Base-by-base conservation (phyloP, 305 asterid species). In the Ilex paraguariensis region DNA sequence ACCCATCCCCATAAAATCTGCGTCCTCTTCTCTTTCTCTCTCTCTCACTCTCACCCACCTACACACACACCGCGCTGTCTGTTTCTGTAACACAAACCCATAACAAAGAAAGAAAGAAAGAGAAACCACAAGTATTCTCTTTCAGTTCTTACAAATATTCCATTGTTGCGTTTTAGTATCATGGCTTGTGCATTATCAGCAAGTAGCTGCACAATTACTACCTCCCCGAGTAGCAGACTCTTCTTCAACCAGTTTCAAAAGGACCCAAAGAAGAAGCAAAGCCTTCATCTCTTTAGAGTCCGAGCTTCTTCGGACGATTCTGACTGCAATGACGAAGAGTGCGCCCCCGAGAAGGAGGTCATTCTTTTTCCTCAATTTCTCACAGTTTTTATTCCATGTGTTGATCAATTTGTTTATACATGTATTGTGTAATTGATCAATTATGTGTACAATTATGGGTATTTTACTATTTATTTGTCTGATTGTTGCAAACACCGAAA, bases 271-370 rank as follows among this genome's bases (percentile, higher is more conserved):
- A 82, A 70, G 72, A 82, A 63, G 67, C 82, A 52, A 16, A 71
- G 28, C 65, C 54, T 71, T 58, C 65, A 68, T 1, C 57, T 67
- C 5, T 28, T 81, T 62, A 73, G 64, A 67, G 59, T 74, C 39
- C 72, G 78, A 70, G 87, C 84, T 70, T 64, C 91, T 73, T 53
- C 91, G 31, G 74, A 71, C n/a, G 87, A 80, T 48, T 2, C 73
- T 1, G 97, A 89, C 16, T 89, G 98, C 80, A 89, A 89, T 59
- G 63, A 70, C 28, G 98, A 92, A 66, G 97, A 92, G 80, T 89
- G 97, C 68, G 98, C 96, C 28, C 97, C 96, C 2, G 96, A 92
- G 39, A 92, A 92, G 73, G 98, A 91, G 98, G 98, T 90, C 10
- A n/a, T 7, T 8, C 30, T 48, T 21, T 51, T 31, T 12, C 5